Evolutionary conservation across 75 land plant genomes (phyloP).

Genomic region (Selaginella tamariscina): DNA sequence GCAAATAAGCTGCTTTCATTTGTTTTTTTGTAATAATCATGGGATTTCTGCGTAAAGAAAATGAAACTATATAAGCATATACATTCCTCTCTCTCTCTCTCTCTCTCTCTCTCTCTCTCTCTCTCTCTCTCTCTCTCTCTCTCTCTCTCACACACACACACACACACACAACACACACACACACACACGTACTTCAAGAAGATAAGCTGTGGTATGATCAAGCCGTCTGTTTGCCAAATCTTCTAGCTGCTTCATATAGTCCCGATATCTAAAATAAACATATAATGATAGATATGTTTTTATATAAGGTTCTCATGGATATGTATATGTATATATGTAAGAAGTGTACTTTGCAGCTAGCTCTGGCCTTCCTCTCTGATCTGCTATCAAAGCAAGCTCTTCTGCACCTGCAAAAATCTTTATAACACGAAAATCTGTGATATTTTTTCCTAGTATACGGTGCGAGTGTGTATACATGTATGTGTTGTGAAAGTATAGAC

Average conservation of each 20-base stretch:
- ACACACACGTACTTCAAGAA: slow-evolving; percentile 23
- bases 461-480: neutral
- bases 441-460: no score
- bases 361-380: slow-evolving; percentile 21
- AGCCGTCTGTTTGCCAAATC: slow-evolving; percentile 15
- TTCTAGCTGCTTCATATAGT: slow-evolving; percentile 23
- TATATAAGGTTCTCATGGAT: neutral
- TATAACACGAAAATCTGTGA: neutral
- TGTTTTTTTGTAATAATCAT: slow-evolving; percentile 20
- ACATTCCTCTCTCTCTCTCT: no score
- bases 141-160: no score
- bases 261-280: slow-evolving; percentile 13
- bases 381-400: slow-evolving; percentile 23
- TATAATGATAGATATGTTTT: neutral
- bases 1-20: slow-evolving; percentile 17
- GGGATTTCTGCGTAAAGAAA: slow-evolving; percentile 15
- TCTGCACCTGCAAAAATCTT: slow-evolving; percentile 18
- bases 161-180: no score
- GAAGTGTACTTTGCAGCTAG: neutral
- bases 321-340: no score
- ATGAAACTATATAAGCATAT: neutral
- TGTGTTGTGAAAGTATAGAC: neutral
- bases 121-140: no score
- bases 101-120: no score
- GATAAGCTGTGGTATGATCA: slow-evolving; percentile 23